A percentile compares a stretch with the other conserved stretches of the same genome.
phyloP scores from a whole-genome alignment of 768 basidiomycete genomes.

The Tricholoma terreum region DNA sequence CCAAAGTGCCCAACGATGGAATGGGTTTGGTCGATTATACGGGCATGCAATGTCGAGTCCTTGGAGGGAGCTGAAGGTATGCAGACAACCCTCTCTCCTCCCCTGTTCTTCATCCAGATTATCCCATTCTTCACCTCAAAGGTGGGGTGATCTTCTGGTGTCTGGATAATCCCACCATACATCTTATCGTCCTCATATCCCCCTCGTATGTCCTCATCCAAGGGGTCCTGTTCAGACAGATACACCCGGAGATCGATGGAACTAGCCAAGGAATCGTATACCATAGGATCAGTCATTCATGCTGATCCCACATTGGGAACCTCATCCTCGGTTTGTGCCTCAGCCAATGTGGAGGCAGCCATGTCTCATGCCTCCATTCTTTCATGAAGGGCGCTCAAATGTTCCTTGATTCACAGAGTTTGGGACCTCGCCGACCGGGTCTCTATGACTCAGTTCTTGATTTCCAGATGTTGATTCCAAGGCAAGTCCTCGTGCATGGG shows the following conservation, averaged over 20 bases:
- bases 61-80: constrained; percentile 12
- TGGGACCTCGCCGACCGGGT: not conserved
- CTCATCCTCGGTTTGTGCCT: not conserved
- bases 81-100: constrained; percentile 14
- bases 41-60: not conserved
- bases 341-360: too few relatives aligned
- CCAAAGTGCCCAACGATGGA: constrained; percentile 28
- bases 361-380: not conserved
- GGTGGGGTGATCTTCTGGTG: not conserved
- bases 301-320: too few relatives aligned
- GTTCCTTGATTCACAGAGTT: not conserved
- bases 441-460: too few relatives aligned
- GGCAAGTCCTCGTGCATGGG: constrained; percentile 11
- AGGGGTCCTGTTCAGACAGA: not conserved
- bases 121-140: not conserved
- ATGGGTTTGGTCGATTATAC: too few relatives aligned
- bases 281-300: not conserved
- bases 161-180: not conserved
- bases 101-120: not conserved
- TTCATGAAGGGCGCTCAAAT: not conserved
- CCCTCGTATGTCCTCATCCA: not conserved
- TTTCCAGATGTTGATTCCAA: not conserved
- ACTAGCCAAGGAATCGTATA: not conserved
- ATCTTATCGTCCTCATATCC: not conserved
- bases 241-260: not conserved